These are phyloP conservation scores for Spathaspora hagerdaliae DNA, from an alignment of 805 yeast species.

Conservation along the genomic window DNA sequence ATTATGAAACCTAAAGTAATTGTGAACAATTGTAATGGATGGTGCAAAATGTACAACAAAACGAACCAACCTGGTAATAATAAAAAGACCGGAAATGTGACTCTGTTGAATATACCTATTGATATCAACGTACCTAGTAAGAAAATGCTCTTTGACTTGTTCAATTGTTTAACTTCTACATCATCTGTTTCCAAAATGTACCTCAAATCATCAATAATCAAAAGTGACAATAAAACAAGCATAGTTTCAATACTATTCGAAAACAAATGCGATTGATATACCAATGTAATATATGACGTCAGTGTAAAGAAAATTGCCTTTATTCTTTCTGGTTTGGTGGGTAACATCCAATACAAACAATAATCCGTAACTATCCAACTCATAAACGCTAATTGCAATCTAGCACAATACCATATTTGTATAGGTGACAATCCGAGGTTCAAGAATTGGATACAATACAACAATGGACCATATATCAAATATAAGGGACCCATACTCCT, in stretches of 20 bases:
- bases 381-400: conserved; percentile 45
- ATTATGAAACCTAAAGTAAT: conserved; percentile 30
- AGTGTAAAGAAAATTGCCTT: conserved; percentile 47
- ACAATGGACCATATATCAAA: conserved; percentile 65
- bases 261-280: conserved; percentile 81
- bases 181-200: conserved; percentile 12
- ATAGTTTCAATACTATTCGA: conserved; percentile 81
- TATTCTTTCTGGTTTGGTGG: conserved; percentile 46
- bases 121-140: conserved; percentile 49
- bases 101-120: conserved; percentile 78
- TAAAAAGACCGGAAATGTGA: conserved; percentile 77
- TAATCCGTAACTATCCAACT: conserved; percentile 36
- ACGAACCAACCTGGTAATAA: conserved; percentile 55
- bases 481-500: conserved; percentile 71
- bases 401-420: conserved; percentile 47
- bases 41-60: conserved; percentile 35
- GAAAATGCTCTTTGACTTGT: conserved; percentile 8
- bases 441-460: conserved; percentile 27
- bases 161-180: background rate
- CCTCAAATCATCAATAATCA: conserved; percentile 44
- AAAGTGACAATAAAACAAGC: conserved; percentile 47
- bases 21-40: conserved; percentile 24
- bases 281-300: conserved; percentile 67
- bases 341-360: conserved; percentile 44
- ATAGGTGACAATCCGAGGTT: conserved; percentile 42